phyloP scores from a whole-genome alignment of 768 basidiomycete species.

The Lentinula sp. region DNA sequence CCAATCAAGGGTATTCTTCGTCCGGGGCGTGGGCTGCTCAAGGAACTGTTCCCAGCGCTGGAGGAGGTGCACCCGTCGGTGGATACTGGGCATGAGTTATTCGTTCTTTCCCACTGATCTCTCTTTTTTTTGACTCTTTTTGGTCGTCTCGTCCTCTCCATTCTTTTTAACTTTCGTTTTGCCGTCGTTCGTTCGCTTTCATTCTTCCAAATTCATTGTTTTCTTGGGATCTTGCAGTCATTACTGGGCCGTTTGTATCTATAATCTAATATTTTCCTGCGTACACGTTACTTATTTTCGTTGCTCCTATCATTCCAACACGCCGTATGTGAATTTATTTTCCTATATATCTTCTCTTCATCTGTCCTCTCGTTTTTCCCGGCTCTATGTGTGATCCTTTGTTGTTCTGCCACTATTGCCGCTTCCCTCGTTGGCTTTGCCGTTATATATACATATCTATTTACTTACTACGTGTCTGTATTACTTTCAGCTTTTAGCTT shows the following conservation, averaged over 20 bases:
- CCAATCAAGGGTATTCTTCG: background rate
- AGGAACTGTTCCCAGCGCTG: background rate
- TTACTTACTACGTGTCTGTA: background rate
- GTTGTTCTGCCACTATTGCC: background rate
- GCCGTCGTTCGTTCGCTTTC: background rate
- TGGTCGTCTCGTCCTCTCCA: background rate
- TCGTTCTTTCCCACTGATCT: background rate
- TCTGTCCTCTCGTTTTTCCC: background rate
- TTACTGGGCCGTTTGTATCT: background rate
- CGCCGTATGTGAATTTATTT: background rate
- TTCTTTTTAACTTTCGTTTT: background rate
- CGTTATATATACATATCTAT: background rate
- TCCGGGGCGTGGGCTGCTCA: background rate
- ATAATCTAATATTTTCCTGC: background rate
- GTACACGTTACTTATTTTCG: background rate
- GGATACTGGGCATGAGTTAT: slow-evolving; percentile 2
- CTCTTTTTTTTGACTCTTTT: background rate
- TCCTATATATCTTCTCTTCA: background rate
- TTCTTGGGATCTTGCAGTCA: background rate
- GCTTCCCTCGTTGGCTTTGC: background rate
- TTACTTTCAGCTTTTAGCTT: background rate
- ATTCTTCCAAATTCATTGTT: background rate
- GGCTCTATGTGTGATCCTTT: background rate
- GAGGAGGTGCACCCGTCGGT: background rate
- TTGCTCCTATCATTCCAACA: background rate